Evolutionary conservation across 768 basidiomycete species (phyloP).

Genomic region (Boletus speciosus): DNA sequence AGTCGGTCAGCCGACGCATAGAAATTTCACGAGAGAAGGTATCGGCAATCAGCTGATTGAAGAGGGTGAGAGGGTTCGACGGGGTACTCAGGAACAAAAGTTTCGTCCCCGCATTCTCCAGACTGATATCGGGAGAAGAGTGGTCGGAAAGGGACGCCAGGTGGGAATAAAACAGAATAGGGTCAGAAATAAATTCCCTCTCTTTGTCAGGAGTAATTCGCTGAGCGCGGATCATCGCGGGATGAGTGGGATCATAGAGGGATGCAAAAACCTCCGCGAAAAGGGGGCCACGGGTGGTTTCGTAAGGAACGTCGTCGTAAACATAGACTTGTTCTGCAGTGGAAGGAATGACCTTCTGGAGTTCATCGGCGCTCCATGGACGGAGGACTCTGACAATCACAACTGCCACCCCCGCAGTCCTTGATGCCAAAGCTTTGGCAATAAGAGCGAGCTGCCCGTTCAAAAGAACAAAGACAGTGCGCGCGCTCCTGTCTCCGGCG

Average conservation of each 20-base stretch:
- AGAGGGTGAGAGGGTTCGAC: conserved; percentile 39
- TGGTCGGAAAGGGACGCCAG: conserved; percentile 24
- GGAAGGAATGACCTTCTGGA: conserved; percentile 57
- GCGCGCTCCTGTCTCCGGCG: conserved; percentile 59
- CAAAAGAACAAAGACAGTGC: conserved; percentile 62
- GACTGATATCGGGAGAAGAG: conserved; percentile 27
- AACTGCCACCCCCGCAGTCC: conserved; percentile 52
- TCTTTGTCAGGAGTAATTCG: conserved; percentile 56
- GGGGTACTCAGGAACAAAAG: conserved; percentile 55
- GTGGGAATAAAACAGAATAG: conserved; percentile 44
- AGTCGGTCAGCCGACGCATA: conserved; percentile 60
- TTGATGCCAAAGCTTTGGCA: conserved; percentile 49
- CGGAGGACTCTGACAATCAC: conserved; percentile 76
- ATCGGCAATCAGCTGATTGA: conserved; percentile 52
- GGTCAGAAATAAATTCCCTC: conserved; percentile 46
- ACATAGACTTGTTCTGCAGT: conserved; percentile 63
- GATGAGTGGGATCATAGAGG: conserved; percentile 41
- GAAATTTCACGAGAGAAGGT: conserved; percentile 53
- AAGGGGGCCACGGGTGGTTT: conserved; percentile 58
- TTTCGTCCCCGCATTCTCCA: conserved; percentile 33
- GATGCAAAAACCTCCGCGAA: conserved; percentile 70
- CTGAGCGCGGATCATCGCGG: conserved; percentile 49
- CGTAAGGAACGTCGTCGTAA: conserved; percentile 71
- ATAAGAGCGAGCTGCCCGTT: conserved; percentile 76
- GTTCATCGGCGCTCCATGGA: conserved; percentile 73